These are phyloP conservation scores for Zygnema cylindricum DNA, from an alignment of 139 green algal genomes.

Conservation along the genomic window DNA sequence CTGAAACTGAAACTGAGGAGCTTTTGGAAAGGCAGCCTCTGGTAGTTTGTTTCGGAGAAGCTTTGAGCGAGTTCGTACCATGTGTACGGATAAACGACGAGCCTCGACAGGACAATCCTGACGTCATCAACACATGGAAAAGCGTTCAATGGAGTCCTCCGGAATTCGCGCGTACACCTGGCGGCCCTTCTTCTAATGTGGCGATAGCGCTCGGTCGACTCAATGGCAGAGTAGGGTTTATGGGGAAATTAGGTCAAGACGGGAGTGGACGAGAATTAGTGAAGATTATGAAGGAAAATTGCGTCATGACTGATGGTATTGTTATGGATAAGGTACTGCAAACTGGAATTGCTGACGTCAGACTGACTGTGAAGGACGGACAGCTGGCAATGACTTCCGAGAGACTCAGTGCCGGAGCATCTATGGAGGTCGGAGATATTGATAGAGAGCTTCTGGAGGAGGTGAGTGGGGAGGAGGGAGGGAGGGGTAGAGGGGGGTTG, in stretches of 20 bases:
- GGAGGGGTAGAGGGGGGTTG: slow-evolving; percentile 5
- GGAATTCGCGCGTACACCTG: slow-evolving; percentile 28
- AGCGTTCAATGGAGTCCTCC: slow-evolving; percentile 34
- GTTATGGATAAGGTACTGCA: background rate
- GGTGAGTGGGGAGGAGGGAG: background rate
- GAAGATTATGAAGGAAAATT: background rate
- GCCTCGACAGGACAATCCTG: background rate
- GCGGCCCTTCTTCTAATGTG: slow-evolving; percentile 31
- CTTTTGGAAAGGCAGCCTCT: background rate
- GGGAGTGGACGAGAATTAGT: background rate
- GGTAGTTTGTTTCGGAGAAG: slow-evolving; percentile 37
- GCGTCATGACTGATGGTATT: slow-evolving; percentile 21
- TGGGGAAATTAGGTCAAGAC: slow-evolving; percentile 30
- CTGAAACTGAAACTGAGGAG: background rate
- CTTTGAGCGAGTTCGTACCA: slow-evolving; percentile 28
- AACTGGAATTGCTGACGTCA: background rate
- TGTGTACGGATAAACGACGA: background rate
- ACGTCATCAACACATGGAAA: slow-evolving; percentile 27
- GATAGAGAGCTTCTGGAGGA: background rate
- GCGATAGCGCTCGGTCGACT: slow-evolving; percentile 24
- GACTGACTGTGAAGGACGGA: background rate
- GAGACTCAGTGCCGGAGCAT: background rate
- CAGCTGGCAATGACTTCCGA: background rate
- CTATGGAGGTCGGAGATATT: background rate
- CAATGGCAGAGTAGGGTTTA: slow-evolving; percentile 24